Conservation (phyloP, 2,329 filamentous ascomycete species). For the Fusarium subtropicale region DNA sequence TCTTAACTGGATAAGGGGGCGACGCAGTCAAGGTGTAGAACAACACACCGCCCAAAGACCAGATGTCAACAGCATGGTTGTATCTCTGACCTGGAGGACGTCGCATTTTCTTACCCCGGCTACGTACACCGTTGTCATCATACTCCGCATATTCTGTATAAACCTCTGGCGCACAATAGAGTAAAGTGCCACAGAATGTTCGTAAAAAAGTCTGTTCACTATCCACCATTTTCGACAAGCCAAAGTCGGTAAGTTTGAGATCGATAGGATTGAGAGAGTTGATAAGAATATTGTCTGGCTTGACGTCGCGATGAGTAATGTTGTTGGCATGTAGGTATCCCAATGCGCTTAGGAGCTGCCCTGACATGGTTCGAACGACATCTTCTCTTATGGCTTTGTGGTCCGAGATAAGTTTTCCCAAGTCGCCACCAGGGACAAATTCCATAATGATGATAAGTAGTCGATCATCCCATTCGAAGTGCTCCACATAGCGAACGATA, state of each 20-base stretch:
- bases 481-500: conserved; percentile 91
- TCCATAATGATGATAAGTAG: conserved; percentile 99
- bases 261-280: conserved; percentile 76
- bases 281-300: conserved; percentile 97
- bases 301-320: conserved; percentile 98
- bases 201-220: conserved; percentile 92
- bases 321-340: conserved; percentile 87
- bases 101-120: conserved; percentile 71
- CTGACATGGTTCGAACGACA: conserved; percentile 76
- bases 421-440: conserved; percentile 83
- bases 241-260: conserved; percentile 96
- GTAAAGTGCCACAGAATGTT: conserved; percentile 94
- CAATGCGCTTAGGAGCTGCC: conserved; percentile 83
- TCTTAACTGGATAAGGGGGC: conserved; percentile 84
- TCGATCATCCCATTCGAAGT: conserved; percentile 82
- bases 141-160: conserved; percentile 80
- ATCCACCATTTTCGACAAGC: conserved; percentile 92
- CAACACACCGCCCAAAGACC: conserved; percentile 93
- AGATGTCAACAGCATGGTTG: conserved; percentile 92
- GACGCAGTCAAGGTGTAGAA: conserved; percentile 85
- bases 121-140: conserved; percentile 75
- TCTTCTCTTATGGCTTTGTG: conserved; percentile 73
- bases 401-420: conserved; percentile 77
- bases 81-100: conserved; percentile 75
- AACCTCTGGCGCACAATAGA: conserved; percentile 97